Conservation (phyloP, 2,329 filamentous ascomycete genomes). For the Fusarium aywerte region DNA sequence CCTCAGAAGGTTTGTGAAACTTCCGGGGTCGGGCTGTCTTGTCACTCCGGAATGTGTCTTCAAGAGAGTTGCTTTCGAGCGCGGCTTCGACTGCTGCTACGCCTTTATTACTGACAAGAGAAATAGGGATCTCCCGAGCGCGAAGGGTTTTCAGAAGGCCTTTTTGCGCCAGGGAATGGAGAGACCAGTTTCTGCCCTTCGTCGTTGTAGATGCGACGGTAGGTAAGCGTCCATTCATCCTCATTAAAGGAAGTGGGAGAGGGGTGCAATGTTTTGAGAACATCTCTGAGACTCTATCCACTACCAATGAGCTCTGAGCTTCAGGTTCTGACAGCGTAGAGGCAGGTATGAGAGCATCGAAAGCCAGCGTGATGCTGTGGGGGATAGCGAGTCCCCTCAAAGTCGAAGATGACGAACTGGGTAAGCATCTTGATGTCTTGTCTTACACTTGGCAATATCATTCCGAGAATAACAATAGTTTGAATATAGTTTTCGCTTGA, state of each 20-base stretch:
- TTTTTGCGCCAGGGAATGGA: background rate
- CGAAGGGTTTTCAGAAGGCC: rapidly evolving
- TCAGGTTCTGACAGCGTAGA: background rate
- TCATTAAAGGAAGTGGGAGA: background rate
- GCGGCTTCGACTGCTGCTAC: constrained; percentile 1
- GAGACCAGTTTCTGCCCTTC: constrained; percentile 1
- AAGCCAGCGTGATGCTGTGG: constrained; percentile 12
- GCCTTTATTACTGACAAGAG: constrained; percentile 4
- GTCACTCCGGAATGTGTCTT: constrained; percentile 2
- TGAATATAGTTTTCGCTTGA: background rate
- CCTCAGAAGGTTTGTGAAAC: background rate
- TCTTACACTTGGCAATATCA: rapidly evolving
- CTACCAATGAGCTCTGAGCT: background rate
- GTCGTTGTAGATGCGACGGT: constrained; percentile 6
- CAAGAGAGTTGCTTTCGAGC: background rate
- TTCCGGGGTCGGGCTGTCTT: constrained; percentile 1
- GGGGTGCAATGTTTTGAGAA: background rate
- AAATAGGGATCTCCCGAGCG: rapidly evolving
- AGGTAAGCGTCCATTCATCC: background rate
- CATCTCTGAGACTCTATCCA: background rate
- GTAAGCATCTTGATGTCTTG: background rate
- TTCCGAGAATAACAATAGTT: rapidly evolving
- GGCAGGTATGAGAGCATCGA: background rate
- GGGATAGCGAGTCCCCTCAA: constrained; percentile 14
- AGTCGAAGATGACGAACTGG: constrained; percentile 16